Percentiles rank a stretch among this genome's conserved stretches.
Conservation (phyloP, 2,329 filamentous ascomycete species). For the Neophaeococcomyces aloes region DNA sequence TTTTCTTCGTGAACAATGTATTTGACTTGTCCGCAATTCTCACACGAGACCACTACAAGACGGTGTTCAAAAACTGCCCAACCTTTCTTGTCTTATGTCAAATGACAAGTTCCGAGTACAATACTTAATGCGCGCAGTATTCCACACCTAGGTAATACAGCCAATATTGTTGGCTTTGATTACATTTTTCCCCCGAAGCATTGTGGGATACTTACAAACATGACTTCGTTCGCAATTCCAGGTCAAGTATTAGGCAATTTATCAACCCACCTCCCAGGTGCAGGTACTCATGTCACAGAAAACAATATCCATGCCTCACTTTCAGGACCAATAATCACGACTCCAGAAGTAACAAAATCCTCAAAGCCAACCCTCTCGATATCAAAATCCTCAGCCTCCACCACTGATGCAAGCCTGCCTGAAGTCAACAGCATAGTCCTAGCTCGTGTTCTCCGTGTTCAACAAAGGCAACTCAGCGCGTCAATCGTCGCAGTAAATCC, state of each 20-base stretch:
- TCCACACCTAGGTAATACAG: no score
- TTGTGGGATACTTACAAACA: not conserved
- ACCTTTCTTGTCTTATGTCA: no score
- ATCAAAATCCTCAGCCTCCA: constrained; percentile 39
- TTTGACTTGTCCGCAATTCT: no score
- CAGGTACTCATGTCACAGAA: constrained; percentile 74
- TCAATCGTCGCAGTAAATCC: constrained; percentile 70
- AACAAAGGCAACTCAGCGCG: constrained; percentile 72
- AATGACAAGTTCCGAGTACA: no score
- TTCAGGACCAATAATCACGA: constrained; percentile 57
- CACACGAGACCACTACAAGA: no score
- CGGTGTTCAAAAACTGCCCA: no score
- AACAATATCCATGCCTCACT: constrained; percentile 71
- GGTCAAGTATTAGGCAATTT: constrained; percentile 67
- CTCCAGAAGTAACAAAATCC: constrained; percentile 30
- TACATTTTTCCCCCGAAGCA: no score
- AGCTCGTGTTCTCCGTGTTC: constrained; percentile 73
- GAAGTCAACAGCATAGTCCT: constrained; percentile 72
- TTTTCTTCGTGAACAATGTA: no score
- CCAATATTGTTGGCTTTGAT: no score
- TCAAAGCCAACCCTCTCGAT: constrained; percentile 27
- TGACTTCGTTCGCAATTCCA: constrained; percentile 36
- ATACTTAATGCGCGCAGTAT: no score
- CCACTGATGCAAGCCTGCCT: constrained; percentile 39
- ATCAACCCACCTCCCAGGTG: constrained; percentile 58